Percentiles rank a stretch among this genome's conserved stretches.
These are phyloP conservation scores for Solanum chacoense DNA, from an alignment of 305 asterid species.

Conservation along the genomic window DNA sequence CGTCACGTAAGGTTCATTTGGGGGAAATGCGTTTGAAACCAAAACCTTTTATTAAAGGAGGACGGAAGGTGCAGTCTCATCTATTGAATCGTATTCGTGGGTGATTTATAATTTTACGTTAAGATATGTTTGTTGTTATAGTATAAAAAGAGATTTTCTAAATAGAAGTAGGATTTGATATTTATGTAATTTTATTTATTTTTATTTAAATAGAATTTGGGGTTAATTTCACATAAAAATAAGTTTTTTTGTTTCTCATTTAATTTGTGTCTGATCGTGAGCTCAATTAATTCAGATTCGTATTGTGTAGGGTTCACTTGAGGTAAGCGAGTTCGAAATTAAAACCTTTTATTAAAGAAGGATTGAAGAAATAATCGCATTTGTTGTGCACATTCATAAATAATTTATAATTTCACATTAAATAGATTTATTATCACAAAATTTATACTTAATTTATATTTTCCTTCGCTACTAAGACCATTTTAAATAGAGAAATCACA, in stretches of 20 bases:
- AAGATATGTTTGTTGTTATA: no score
- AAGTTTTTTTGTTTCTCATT: no score
- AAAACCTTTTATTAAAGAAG: not conserved
- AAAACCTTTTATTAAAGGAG: not conserved
- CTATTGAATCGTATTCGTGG: not conserved
- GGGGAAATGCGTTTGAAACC: not conserved
- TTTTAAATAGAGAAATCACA: not conserved
- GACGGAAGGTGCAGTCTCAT: not conserved
- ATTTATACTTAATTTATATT: not conserved
- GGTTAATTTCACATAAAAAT: not conserved
- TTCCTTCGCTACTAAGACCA: not conserved
- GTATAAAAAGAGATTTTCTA: not conserved
- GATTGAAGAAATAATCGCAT: fast-evolving
- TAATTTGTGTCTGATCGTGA: fast-evolving
- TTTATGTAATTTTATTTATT: not conserved
- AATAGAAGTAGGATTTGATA: not conserved
- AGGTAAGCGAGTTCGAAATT: fast-evolving
- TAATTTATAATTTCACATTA: not conserved
- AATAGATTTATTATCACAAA: not conserved
- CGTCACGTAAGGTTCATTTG: not conserved
- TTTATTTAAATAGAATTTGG: not conserved
- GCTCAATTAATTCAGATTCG: no score
- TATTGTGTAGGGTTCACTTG: fast-evolving
- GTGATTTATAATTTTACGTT: no score
- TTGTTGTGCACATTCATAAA: not conserved